Evolutionary conservation across 116 monocot species (phyloP), one percentile per base, ranked within the genome.

Genomic region (Phalaenopsis hybrid): DNA sequence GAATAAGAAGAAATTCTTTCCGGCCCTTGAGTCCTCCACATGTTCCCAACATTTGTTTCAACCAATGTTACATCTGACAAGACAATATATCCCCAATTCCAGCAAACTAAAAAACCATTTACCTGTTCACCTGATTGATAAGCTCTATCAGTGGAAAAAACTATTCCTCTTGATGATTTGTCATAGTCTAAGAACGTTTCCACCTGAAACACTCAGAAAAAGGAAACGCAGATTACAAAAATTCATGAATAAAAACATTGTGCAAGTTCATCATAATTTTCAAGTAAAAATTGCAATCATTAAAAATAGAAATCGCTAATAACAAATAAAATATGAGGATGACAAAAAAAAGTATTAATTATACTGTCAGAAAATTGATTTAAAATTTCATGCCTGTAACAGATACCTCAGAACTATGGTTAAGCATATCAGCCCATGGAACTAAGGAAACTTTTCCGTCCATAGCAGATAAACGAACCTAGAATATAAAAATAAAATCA

Each of bases 61-160:
- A 2, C 15, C 55, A 55, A 67, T 0, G 7, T 67, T 25, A 11
- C 28, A 67, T 67, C 23, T 67, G 25, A 8, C 10, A 67, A 21
- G 11, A 25, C 28, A 67, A 67, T 67, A 67, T 67, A 55, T 55
- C 55, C n/a, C 67, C 25, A 67, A 21, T 23, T 23, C 1, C 21
- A 67, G 67, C 67, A 67, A 67, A 55, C 4, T 55, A 15, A 55
- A 55, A 55, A 55, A 55, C 45, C 3, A 13, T 72, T 91, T 94
- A 96, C 96, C 96, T 96, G 96, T 92, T 96, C 96, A 88, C 94
- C 96, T 84, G 90, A 92, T 81, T 94, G 90, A 86, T 96, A 96
- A 49, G 90, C 33, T 48, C 87, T 83, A 44, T 96, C 92, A 21
- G 96, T 94, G 34, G 89, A 91, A 83, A 94, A 96, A 80, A 96